Evolutionary conservation across 768 basidiomycete genomes (phyloP).

Genomic region (Phylloporus arenicola): DNA sequence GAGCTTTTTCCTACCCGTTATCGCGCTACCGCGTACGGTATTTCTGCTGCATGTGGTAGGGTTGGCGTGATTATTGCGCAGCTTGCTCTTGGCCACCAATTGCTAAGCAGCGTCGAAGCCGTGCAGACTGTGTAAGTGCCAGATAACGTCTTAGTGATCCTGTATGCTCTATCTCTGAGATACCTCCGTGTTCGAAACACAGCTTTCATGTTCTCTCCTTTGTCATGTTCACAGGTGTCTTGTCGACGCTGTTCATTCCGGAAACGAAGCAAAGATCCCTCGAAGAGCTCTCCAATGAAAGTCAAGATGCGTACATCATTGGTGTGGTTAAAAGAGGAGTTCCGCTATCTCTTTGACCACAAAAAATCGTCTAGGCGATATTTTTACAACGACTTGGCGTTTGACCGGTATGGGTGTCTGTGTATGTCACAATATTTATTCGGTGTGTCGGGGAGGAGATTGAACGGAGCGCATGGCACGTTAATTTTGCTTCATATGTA

Average conservation of each 20-base stretch:
- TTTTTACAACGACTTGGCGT: neutral
- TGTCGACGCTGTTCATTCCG: slow-evolving; percentile 76
- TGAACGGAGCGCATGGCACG: neutral
- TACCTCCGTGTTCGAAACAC: neutral
- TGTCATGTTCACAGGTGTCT: slow-evolving; percentile 80
- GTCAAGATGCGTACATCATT: slow-evolving; percentile 55
- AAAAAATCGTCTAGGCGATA: neutral
- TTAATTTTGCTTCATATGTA: slow-evolving; percentile 23
- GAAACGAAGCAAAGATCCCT: slow-evolving; percentile 66
- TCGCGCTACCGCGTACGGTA: slow-evolving; percentile 69
- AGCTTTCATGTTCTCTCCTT: slow-evolving; percentile 75
- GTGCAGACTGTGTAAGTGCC: slow-evolving; percentile 62
- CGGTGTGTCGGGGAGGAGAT: neutral
- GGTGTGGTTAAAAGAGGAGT: slow-evolving; percentile 13
- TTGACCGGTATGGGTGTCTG: neutral
- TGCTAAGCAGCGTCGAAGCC: slow-evolving; percentile 47
- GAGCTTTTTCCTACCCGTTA: slow-evolving; percentile 77
- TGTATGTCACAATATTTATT: neutral
- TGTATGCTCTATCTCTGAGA: neutral
- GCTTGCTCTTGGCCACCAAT: slow-evolving; percentile 63
- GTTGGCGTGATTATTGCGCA: slow-evolving; percentile 73
- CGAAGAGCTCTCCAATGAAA: slow-evolving; percentile 70
- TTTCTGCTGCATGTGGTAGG: slow-evolving; percentile 71
- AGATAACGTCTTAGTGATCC: neutral
- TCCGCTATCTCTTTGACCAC: neutral